These are phyloP conservation scores for Tetradesmus obliquus DNA, from an alignment of 139 green algal genomes.

Conservation along the genomic window DNA sequence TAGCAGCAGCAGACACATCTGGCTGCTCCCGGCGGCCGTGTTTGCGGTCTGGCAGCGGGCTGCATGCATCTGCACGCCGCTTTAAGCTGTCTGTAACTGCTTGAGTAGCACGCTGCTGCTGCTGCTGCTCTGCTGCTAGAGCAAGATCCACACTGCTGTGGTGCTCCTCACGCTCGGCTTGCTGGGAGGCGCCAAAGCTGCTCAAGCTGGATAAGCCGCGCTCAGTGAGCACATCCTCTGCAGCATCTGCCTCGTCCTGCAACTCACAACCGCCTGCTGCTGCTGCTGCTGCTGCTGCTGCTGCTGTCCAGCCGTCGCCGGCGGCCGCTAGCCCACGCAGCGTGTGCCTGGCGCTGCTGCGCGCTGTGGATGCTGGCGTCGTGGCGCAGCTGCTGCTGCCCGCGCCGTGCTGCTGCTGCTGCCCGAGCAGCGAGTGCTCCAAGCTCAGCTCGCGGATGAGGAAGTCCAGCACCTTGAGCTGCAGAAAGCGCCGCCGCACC, in stretches of 20 bases:
- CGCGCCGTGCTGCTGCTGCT: not conserved
- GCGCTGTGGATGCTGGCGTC: not conserved
- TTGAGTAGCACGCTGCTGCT: too few species aligned
- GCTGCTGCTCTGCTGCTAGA: not conserved
- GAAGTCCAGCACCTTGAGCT: constrained; percentile 39
- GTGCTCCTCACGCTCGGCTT: not conserved
- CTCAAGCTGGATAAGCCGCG: not conserved
- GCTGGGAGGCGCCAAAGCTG: not conserved
- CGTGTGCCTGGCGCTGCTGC: not conserved
- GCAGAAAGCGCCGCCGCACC: constrained; percentile 36
- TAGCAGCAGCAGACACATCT: not conserved
- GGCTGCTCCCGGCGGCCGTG: too few species aligned
- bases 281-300: constrained; percentile 1
- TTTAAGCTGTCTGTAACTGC: not conserved
- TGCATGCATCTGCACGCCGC: not conserved
- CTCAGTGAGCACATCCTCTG: not conserved
- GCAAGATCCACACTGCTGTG: not conserved
- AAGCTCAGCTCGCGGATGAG: not conserved
- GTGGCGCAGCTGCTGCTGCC: not conserved
- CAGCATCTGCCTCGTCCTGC: not conserved
- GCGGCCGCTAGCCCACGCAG: not conserved
- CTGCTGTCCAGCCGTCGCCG: not conserved
- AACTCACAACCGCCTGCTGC: not conserved
- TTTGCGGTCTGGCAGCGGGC: too few species aligned
- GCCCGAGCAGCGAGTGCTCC: not conserved